Percentiles rank a stretch among this genome's conserved stretches.
phyloP scores from a whole-genome alignment of 2,329 filamentous ascomycete species.

The Claviceps quebecensis region DNA sequence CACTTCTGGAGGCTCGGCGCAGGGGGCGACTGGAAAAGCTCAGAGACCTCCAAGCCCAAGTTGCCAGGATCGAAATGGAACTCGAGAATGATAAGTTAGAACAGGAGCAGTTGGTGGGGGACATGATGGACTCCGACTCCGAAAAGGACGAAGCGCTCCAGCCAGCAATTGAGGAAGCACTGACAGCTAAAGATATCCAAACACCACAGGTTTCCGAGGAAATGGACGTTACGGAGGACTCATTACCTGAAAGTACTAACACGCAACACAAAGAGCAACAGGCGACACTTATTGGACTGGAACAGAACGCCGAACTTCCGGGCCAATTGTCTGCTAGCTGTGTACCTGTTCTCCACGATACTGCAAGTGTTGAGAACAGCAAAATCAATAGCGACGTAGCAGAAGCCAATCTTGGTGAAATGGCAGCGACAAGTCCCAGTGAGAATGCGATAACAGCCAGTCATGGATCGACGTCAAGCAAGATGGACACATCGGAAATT shows the following conservation, averaged over 20 bases:
- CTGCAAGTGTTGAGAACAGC: background rate
- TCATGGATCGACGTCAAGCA: background rate
- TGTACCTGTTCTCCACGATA: background rate
- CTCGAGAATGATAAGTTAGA: slow-evolving; percentile 24
- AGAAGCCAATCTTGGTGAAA: background rate
- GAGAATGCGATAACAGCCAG: background rate
- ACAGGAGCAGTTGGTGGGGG: slow-evolving; percentile 19
- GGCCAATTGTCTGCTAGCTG: background rate
- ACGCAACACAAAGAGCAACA: background rate
- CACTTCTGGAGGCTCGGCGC: slow-evolving; percentile 21
- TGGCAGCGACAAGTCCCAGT: background rate
- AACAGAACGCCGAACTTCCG: background rate
- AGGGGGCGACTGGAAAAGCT: slow-evolving; percentile 31
- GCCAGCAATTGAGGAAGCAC: background rate
- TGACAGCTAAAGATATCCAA: background rate
- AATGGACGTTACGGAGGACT: background rate
- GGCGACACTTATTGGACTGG: background rate
- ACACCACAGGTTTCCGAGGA: background rate
- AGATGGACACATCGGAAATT: background rate
- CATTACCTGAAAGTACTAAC: background rate
- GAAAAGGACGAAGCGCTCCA: slow-evolving; percentile 6
- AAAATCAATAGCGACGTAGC: background rate
- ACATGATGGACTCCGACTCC: slow-evolving; percentile 11
- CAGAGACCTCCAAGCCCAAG: slow-evolving; percentile 30
- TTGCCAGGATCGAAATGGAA: slow-evolving; percentile 34